Evolutionary conservation across 192 early-diverging fungal genomes (phyloP).

Genomic region (Lobosporangium transversale): DNA sequence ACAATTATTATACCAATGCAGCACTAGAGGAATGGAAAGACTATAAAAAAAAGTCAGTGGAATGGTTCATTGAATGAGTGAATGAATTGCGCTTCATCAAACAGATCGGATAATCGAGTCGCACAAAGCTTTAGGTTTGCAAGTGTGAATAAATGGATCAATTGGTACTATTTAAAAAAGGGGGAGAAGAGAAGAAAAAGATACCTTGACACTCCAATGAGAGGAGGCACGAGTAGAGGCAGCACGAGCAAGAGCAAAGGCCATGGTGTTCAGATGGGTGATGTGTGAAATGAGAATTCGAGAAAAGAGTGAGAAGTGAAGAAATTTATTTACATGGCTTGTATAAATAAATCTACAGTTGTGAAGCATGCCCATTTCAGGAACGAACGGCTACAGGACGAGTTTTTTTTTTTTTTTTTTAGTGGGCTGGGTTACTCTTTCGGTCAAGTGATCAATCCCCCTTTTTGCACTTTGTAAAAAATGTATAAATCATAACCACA

Average conservation of each 20-base stretch:
- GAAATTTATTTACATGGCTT: neutral
- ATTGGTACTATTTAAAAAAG: neutral
- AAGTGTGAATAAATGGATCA: no score
- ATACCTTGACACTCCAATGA: conserved; percentile 52
- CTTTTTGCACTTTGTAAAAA: no score
- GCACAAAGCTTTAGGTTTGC: no score
- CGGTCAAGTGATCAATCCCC: neutral
- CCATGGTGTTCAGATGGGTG: conserved; percentile 17
- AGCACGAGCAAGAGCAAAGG: conserved; percentile 46
- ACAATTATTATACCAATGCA: conserved; percentile 45
- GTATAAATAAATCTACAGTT: neutral
- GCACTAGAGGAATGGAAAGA: conserved; percentile 43
- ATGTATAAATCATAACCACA: no score
- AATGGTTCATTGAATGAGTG: no score
- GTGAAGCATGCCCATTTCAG: no score
- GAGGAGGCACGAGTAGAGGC: conserved; percentile 37
- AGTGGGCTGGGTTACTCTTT: neutral
- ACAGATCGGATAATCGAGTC: no score
- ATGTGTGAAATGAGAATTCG: neutral
- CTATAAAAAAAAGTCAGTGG: conserved; percentile 9
- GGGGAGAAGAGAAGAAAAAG: neutral
- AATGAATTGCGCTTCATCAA: no score
- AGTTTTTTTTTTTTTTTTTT: conserved; percentile 9
- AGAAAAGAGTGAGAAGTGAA: neutral
- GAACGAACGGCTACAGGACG: neutral